Conservation (phyloP, 2,329 filamentous ascomycete genomes). For the Hypoxylon sp. region DNA sequence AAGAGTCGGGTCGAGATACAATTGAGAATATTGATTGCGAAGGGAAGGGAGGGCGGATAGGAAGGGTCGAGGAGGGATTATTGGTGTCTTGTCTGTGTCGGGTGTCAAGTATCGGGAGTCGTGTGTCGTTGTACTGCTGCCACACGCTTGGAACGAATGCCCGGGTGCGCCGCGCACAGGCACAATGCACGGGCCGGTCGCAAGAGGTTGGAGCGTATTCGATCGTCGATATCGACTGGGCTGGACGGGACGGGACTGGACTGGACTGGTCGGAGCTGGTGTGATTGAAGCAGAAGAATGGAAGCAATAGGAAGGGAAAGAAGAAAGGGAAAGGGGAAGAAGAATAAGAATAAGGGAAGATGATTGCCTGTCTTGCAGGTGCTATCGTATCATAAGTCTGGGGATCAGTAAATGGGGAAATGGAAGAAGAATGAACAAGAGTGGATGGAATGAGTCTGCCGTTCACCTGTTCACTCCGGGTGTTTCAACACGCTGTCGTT, state of each 20-base stretch:
- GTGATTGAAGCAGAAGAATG: constrained; percentile 7
- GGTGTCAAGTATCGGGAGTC: constrained; percentile 23
- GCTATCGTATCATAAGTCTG: constrained; percentile 22
- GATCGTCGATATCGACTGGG: constrained; percentile 11
- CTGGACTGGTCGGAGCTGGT: no score
- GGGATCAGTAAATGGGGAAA: constrained; percentile 12
- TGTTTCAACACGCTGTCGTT: neutral
- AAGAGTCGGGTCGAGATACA: constrained; percentile 3
- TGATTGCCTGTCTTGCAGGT: constrained; percentile 32
- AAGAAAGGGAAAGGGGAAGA: neutral
- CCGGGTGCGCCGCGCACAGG: constrained; percentile 11
- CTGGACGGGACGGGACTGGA: no score
- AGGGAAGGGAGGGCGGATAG: constrained; percentile 20
- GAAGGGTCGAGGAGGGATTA: constrained; percentile 26
- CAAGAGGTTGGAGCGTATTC: constrained; percentile 23
- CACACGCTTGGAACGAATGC: constrained; percentile 1
- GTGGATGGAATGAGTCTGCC: constrained; percentile 13
- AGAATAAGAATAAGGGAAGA: constrained; percentile 4
- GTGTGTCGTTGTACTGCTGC: constrained; percentile 33
- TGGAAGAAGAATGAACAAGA: constrained; percentile 23
- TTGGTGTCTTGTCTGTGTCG: constrained; percentile 17
- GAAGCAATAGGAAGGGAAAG: constrained; percentile 4
- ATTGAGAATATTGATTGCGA: constrained; percentile 14
- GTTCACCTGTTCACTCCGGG: neutral
- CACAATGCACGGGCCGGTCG: constrained; percentile 11